Evolutionary conservation across 257 asterid genomes (phyloP).

Genomic region (Gentiana straminea): DNA sequence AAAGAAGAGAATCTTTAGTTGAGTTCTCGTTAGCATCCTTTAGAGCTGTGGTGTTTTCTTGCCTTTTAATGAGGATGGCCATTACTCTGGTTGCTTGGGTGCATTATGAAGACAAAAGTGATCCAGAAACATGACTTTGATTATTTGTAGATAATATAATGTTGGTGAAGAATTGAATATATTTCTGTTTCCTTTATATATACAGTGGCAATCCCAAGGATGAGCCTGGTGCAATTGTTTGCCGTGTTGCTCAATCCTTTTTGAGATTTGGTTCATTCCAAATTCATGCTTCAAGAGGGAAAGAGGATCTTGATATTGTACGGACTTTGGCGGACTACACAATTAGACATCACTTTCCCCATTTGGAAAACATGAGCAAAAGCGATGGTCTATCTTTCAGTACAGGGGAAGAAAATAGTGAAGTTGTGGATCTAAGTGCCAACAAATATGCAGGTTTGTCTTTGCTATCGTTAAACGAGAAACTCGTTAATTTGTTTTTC

Average conservation of each 20-base stretch:
- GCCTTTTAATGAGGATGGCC: too few relatives aligned
- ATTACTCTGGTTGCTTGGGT: too few relatives aligned
- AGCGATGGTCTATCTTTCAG: conserved; percentile 77
- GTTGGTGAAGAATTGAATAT: not conserved
- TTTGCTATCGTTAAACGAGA: not conserved
- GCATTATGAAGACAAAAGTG: too few relatives aligned
- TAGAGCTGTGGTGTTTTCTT: too few relatives aligned
- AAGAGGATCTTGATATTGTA: conserved; percentile 63
- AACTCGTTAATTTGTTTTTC: too few relatives aligned
- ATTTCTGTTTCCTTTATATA: conserved; percentile 8
- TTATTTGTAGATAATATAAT: too few relatives aligned
- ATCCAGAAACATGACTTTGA: too few relatives aligned
- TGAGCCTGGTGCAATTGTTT: conserved; percentile 95
- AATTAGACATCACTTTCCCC: conserved; percentile 78
- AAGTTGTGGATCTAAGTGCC: conserved; percentile 86
- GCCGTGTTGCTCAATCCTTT: conserved; percentile 91
- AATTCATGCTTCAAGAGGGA: conserved; percentile 83
- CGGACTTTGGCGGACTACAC: conserved; percentile 78
- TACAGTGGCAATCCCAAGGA: conserved; percentile 95
- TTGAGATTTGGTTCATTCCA: conserved; percentile 95
- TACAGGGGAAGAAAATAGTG: conserved; percentile 73
- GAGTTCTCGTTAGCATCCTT: too few relatives aligned
- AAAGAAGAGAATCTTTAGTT: too few relatives aligned
- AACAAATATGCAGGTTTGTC: conserved; percentile 82
- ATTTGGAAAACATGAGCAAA: conserved; percentile 68